Conservation (phyloP, 2,329 filamentous ascomycete genomes). For the Talaromyces sp. region DNA sequence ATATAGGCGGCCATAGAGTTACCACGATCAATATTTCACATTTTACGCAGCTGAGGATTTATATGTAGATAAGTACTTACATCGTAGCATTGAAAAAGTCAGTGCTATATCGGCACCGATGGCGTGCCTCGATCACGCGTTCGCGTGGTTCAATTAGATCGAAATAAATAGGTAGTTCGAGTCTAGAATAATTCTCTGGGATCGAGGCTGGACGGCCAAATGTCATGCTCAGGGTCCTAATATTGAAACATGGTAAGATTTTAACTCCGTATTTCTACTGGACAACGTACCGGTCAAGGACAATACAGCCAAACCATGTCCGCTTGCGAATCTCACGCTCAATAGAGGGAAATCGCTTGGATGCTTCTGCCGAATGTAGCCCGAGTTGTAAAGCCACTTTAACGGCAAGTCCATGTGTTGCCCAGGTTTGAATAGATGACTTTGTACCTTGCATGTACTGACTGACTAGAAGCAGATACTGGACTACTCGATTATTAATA, state of each 20-base stretch:
- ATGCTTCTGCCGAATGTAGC: conserved; percentile 42
- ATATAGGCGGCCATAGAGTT: not conserved
- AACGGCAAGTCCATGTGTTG: conserved; percentile 49
- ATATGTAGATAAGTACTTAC: conserved; percentile 14
- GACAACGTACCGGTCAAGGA: conserved; percentile 40
- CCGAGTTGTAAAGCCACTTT: conserved; percentile 50
- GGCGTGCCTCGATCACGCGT: conserved; percentile 9
- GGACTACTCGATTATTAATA: conserved; percentile 27
- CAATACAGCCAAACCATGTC: conserved; percentile 48
- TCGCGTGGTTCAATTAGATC: not conserved
- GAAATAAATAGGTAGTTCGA: conserved; percentile 28
- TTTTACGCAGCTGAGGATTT: conserved; percentile 19
- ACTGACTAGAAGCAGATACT: conserved; percentile 46
- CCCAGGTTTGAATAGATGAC: conserved; percentile 51
- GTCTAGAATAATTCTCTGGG: conserved; percentile 40
- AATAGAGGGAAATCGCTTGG: conserved; percentile 31
- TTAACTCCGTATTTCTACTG: not conserved
- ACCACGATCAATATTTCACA: conserved; percentile 8
- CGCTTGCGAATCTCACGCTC: conserved; percentile 47
- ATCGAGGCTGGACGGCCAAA: conserved; percentile 48
- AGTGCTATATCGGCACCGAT: not conserved
- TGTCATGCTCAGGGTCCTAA: conserved; percentile 48
- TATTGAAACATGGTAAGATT: not conserved
- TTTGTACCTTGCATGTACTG: conserved; percentile 54
- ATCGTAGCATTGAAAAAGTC: conserved; percentile 22